phyloP scores from a whole-genome alignment of 495 filamentous ascomycete species.

The Hypomontagnella submonticulosa region DNA sequence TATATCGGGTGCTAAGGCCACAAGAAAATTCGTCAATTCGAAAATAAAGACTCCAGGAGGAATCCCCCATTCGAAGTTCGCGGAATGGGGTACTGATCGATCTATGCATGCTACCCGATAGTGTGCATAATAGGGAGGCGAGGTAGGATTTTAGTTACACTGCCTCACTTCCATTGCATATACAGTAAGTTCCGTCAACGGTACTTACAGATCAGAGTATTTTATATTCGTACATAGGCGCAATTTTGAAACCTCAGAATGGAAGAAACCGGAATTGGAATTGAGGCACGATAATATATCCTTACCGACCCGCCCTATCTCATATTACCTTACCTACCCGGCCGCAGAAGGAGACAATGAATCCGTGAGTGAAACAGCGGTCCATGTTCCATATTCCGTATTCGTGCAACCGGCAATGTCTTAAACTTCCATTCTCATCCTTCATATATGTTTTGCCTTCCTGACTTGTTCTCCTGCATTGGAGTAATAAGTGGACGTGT shows the following conservation, averaged over 20 bases:
- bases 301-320: conserved; percentile 23
- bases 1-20: conserved; percentile 3
- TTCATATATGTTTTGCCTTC: conserved; percentile 16
- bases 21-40: conserved; percentile 10
- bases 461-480: conserved; percentile 28
- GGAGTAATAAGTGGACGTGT: conserved; percentile 14
- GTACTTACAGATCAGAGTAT: conserved; percentile 15
- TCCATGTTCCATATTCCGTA: conserved; percentile 15
- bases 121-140: conserved; percentile 25
- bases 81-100: conserved; percentile 34
- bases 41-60: conserved; percentile 22
- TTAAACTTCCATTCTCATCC: conserved; percentile 20
- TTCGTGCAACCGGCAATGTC: conserved; percentile 19
- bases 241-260: conserved; percentile 31
- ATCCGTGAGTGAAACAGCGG: conserved; percentile 18
- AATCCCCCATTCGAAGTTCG: conserved; percentile 3
- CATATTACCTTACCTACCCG: conserved; percentile 35
- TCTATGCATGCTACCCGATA: conserved; percentile 37
- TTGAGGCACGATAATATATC: conserved; percentile 35
- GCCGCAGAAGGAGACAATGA: conserved; percentile 20
- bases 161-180: conserved; percentile 28
- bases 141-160: conserved; percentile 37
- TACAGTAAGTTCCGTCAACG: conserved; percentile 18
- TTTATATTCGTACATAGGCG: conserved; percentile 28
- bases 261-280: conserved; percentile 40